Conservation (phyloP, 2,329 filamentous ascomycete genomes). For the Didymella pinodella region DNA sequence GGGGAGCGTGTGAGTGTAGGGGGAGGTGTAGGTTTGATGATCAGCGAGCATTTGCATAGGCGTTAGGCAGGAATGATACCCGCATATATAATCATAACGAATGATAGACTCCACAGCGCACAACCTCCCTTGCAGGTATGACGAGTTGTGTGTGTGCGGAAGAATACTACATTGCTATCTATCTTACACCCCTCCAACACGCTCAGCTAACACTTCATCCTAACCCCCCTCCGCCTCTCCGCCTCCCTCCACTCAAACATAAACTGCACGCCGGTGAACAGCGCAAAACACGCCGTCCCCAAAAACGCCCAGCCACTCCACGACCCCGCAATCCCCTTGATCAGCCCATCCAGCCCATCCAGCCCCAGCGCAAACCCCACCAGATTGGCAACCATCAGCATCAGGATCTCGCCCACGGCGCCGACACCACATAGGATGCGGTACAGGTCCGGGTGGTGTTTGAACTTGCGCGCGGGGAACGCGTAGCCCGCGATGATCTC, state of each 20-base stretch:
- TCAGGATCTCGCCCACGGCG: conserved; percentile 81
- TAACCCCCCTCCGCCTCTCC: conserved; percentile 82
- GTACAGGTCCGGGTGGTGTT: conserved; percentile 73
- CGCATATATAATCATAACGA: conserved; percentile 23
- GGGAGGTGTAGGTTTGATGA: conserved; percentile 1
- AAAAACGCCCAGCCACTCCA: conserved; percentile 80
- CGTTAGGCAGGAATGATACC: conserved; percentile 28
- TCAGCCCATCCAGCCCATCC: conserved; percentile 81
- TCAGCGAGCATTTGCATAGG: conserved; percentile 24
- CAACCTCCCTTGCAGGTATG: background rate
- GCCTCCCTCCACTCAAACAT: conserved; percentile 96
- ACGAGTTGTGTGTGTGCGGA: background rate
- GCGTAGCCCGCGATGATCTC: conserved; percentile 76
- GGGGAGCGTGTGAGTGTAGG: background rate
- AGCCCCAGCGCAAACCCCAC: conserved; percentile 94
- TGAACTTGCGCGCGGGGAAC: conserved; percentile 79
- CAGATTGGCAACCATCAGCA: conserved; percentile 96
- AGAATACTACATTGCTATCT: background rate
- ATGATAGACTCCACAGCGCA: background rate
- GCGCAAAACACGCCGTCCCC: conserved; percentile 69
- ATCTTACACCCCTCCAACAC: background rate
- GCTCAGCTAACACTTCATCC: conserved; percentile 74
- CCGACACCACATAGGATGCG: conserved; percentile 82
- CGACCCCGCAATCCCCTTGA: conserved; percentile 77
- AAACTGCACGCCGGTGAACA: conserved; percentile 87